A percentile compares a stretch with the other conserved stretches of the same genome.
Conservation (phyloP, 805 yeast species). For the Yamadazyma endophytica region DNA sequence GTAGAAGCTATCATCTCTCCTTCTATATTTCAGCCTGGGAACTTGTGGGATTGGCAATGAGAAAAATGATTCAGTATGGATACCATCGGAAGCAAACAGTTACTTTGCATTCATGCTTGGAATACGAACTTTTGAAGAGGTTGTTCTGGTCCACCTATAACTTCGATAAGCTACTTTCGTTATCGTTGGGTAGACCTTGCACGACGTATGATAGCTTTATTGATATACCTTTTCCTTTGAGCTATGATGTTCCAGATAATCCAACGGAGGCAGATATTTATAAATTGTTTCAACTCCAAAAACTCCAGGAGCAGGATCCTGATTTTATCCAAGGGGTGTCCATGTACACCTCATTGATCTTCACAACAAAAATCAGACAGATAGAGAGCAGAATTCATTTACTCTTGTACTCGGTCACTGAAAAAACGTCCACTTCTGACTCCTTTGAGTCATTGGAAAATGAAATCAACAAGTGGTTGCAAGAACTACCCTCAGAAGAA, state of each 20-base stretch:
- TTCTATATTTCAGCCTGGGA: constrained; percentile 11
- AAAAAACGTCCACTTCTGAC: constrained; percentile 6
- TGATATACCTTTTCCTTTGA: constrained; percentile 8
- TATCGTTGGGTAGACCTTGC: constrained; percentile 10
- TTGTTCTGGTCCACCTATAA: constrained; percentile 10
- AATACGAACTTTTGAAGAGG: constrained; percentile 7
- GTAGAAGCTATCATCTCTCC: constrained; percentile 11
- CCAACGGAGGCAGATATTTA: constrained; percentile 6
- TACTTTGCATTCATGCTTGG: constrained; percentile 5
- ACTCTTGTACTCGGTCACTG: constrained; percentile 7
- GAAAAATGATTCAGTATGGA: constrained; percentile 10
- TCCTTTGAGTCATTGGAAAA: constrained; percentile 5
- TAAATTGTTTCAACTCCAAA: constrained; percentile 7
- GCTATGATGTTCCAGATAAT: constrained; percentile 5
- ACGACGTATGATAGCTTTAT: constrained; percentile 6
- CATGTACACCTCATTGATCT: constrained; percentile 6
- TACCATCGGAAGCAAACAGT: constrained; percentile 7
- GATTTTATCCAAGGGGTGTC: constrained; percentile 6
- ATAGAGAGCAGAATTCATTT: constrained; percentile 12
- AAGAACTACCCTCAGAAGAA: constrained; percentile 4
- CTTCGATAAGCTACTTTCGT: constrained; percentile 7
- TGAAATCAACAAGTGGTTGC: constrained; percentile 8
- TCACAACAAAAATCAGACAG: constrained; percentile 7
- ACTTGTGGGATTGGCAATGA: constrained; percentile 7
- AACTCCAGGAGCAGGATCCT: constrained; percentile 6